phyloP scores from a whole-genome alignment of 2,329 filamentous ascomycete genomes.

The Neonectria faginata region DNA sequence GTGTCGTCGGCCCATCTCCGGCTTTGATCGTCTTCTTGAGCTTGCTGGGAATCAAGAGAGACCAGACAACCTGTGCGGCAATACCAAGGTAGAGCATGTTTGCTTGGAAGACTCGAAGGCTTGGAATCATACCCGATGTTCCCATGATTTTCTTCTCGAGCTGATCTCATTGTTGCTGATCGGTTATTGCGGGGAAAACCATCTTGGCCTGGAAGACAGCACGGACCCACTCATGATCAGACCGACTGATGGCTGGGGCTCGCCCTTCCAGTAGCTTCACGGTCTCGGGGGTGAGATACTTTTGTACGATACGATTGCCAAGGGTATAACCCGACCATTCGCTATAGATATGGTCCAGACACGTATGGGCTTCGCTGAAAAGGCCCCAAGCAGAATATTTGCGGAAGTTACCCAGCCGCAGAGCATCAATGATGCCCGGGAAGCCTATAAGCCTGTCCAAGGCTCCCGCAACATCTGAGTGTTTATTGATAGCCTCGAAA shows the following conservation, averaged over 20 bases:
- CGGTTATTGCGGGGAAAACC: not conserved
- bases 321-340: not conserved
- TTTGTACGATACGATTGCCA: not conserved
- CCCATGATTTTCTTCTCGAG: not conserved
- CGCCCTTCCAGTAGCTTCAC: not conserved
- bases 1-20: not conserved
- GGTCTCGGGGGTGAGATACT: not conserved
- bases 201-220: not conserved
- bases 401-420: not conserved
- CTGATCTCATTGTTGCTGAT: not conserved
- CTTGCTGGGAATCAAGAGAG: not conserved
- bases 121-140: not conserved
- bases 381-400: conserved; percentile 2
- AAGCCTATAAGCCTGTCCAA: conserved; percentile 1
- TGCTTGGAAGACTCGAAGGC: not conserved
- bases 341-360: conserved; percentile 1
- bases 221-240: not conserved
- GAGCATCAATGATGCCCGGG: not conserved
- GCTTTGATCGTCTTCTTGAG: not conserved
- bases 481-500: not conserved
- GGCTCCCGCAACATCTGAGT: not conserved
- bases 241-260: not conserved
- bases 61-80: not conserved
- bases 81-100: not conserved
- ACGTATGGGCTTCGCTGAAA: not conserved